phyloP scores from a whole-genome alignment of 1,284 basidiomycete genomes.

The Amylostereum areolatum region DNA sequence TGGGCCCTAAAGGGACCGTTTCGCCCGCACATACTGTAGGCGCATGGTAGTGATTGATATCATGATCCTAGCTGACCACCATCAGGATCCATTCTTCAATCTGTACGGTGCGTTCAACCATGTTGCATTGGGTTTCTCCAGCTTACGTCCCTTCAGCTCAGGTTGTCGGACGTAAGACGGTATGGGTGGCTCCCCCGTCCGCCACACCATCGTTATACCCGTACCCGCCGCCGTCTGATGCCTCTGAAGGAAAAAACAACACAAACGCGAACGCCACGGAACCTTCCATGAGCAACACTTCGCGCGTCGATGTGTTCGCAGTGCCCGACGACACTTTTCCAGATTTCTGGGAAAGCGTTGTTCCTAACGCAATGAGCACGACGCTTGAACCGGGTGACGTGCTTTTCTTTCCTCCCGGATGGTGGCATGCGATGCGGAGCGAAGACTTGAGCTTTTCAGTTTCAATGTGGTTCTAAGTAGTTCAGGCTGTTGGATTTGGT shows the following conservation, averaged over 20 bases:
- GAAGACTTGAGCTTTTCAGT: conserved; percentile 73
- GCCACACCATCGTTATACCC: conserved; percentile 52
- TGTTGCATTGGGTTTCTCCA: conserved; percentile 6
- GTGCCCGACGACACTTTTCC: conserved; percentile 28
- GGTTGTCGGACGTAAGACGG: conserved; percentile 80
- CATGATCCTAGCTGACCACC: conserved; percentile 6
- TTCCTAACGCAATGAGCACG: conserved; percentile 58
- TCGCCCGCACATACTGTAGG: conserved; percentile 91
- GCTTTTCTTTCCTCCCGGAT: conserved; percentile 82
- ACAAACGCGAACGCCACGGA: conserved; percentile 32
- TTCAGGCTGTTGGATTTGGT: no score
- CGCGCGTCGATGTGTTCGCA: conserved; percentile 62
- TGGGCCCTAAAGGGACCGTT: conserved; percentile 73
- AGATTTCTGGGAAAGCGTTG: conserved; percentile 53
- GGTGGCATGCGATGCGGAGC: conserved; percentile 91
- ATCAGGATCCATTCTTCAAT: conserved; percentile 90
- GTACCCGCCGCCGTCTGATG: conserved; percentile 20
- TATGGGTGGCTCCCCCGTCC: conserved; percentile 87
- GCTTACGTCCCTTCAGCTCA: conserved; percentile 52
- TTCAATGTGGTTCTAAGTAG: conserved; percentile 71
- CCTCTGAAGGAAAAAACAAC: conserved; percentile 22
- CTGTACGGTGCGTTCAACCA: conserved; percentile 57
- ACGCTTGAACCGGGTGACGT: conserved; percentile 79
- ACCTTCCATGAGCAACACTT: conserved; percentile 59
- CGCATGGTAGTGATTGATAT: conserved; percentile 13